These are phyloP conservation scores for Anisodus acutangulus DNA, from an alignment of 257 asterid genomes.

Conservation along the genomic window DNA sequence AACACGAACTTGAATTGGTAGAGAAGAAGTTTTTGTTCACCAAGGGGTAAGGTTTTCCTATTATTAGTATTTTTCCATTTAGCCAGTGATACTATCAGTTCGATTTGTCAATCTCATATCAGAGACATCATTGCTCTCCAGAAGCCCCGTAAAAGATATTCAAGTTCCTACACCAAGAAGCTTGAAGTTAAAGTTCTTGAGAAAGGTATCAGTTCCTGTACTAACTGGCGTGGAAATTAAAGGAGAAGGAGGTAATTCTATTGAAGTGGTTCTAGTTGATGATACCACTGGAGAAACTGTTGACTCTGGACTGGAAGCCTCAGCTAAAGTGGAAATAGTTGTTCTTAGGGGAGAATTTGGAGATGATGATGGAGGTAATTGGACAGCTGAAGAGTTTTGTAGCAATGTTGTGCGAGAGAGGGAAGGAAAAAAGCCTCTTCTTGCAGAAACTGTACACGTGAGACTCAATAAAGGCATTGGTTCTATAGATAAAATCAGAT, in stretches of 20 bases:
- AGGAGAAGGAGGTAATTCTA: constrained; percentile 38
- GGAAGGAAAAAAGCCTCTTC: constrained; percentile 47
- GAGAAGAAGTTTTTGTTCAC: constrained; percentile 15
- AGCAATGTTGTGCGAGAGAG: constrained; percentile 29
- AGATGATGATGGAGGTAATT: constrained; percentile 31
- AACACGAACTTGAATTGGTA: constrained; percentile 33
- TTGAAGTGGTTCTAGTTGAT: constrained; percentile 48
- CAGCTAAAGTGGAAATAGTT: constrained; percentile 42
- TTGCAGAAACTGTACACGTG: constrained; percentile 40
- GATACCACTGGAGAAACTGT: constrained; percentile 35
- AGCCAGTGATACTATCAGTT: neutral
- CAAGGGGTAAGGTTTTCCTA: constrained; percentile 29
- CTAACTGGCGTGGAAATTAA: constrained; percentile 50
- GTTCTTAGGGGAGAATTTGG: constrained; percentile 39
- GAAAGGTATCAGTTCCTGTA: constrained; percentile 35
- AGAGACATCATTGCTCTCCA: constrained; percentile 31
- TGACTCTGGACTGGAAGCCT: constrained; percentile 43
- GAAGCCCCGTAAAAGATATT: constrained; percentile 29
- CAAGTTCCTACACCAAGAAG: constrained; percentile 31
- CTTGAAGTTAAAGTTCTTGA: constrained; percentile 47
- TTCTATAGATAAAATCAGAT: constrained; percentile 34
- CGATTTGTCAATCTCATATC: neutral
- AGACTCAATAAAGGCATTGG: constrained; percentile 45
- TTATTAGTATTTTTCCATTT: neutral
- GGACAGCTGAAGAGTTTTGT: constrained; percentile 41